Evolutionary conservation across 163 green algal genomes (phyloP).

Genomic region (Scenedesmus sp.): DNA sequence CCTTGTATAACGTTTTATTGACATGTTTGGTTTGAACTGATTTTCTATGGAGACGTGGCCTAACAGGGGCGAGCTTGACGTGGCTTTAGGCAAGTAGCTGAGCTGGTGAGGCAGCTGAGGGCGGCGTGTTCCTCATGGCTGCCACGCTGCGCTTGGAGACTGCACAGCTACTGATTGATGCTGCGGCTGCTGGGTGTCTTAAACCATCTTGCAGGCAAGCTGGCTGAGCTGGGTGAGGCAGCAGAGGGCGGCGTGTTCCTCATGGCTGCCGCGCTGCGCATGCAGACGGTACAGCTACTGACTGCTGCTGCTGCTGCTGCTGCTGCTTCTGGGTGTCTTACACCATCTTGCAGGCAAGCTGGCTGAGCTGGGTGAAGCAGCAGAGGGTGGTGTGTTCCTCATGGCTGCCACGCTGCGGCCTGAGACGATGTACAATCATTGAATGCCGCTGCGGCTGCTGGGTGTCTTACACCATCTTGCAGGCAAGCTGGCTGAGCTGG

Average conservation of each 20-base stretch:
- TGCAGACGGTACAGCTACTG: no score
- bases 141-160: no score
- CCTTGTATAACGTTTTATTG: no score
- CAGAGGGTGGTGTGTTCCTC: no score
- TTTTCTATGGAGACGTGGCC: no score
- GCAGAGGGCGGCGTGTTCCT: no score
- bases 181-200: not conserved
- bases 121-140: no score
- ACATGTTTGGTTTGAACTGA: no score
- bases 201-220: slow-evolving; percentile 69
- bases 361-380: slow-evolving; percentile 68
- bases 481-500: slow-evolving; percentile 83
- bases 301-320: not conserved
- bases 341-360: slow-evolving; percentile 77
- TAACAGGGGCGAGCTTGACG: no score
- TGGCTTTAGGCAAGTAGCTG: slow-evolving; percentile 85
- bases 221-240: slow-evolving; percentile 76
- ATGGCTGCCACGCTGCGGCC: no score
- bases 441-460: not conserved
- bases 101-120: slow-evolving; percentile 66
- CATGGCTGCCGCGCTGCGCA: no score
- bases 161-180: not conserved
- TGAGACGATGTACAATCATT: no score
- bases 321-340: not conserved
- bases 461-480: not conserved